These are phyloP conservation scores for Tetrapisispora phaffii DNA, from an alignment of 805 yeast species.

Conservation along the genomic window DNA sequence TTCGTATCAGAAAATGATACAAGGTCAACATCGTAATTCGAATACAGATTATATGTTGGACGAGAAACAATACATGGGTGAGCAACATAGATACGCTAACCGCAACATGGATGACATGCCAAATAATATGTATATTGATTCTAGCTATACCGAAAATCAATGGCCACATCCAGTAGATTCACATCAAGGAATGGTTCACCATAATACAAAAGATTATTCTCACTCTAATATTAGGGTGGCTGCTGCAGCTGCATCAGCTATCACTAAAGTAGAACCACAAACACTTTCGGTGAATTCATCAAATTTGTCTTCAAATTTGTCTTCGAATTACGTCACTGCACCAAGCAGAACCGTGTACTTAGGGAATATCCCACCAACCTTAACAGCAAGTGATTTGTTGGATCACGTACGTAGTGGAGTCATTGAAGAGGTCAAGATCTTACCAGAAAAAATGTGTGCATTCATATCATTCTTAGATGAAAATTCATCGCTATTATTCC, in stretches of 20 bases:
- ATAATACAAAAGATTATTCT: no score
- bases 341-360: slow-evolving; percentile 82
- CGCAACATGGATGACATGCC: neutral
- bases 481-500: slow-evolving; percentile 80
- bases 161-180: neutral
- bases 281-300: slow-evolving; percentile 7
- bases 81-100: neutral
- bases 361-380: slow-evolving; percentile 77
- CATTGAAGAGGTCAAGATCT: slow-evolving; percentile 64
- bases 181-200: no score
- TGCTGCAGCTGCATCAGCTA: slow-evolving; percentile 21
- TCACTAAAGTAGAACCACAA: slow-evolving; percentile 12
- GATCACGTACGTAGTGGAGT: slow-evolving; percentile 89
- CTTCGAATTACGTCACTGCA: slow-evolving; percentile 33
- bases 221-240: slow-evolving; percentile 5
- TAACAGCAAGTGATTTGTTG: slow-evolving; percentile 70
- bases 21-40: neutral
- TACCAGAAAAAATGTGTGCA: slow-evolving; percentile 84
- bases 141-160: neutral
- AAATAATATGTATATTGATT: neutral
- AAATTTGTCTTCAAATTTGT: slow-evolving; percentile 17
- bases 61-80: neutral
- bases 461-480: slow-evolving; percentile 84
- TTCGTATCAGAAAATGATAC: neutral
- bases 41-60: neutral